A percentile compares a stretch with the other conserved stretches of the same genome.
Conservation (phyloP, 2,329 filamentous ascomycete species). For the Hymenoscyphus repandus region DNA sequence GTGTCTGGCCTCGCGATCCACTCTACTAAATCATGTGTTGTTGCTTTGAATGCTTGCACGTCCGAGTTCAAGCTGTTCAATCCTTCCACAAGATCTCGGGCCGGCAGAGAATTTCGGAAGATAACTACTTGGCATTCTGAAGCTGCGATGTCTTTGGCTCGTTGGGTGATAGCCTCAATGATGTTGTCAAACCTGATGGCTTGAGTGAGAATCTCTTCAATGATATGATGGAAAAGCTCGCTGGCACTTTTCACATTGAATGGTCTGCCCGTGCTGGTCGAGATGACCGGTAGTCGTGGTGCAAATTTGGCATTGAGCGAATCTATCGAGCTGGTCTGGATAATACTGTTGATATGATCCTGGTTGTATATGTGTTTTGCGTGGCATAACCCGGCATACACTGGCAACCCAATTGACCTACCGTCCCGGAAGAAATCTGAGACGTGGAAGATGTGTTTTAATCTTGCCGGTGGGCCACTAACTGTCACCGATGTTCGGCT, state of each 20-base stretch:
- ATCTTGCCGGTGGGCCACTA: constrained; percentile 17
- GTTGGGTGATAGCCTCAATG: constrained; percentile 22
- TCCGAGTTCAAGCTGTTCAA: constrained; percentile 15
- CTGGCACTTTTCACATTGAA: constrained; percentile 24
- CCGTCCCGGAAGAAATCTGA: constrained; percentile 30
- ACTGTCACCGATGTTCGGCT: constrained; percentile 12
- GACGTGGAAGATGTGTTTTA: constrained; percentile 29
- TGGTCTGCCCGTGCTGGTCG: constrained; percentile 29
- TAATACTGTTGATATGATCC: constrained; percentile 27
- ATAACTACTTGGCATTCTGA: constrained; percentile 21
- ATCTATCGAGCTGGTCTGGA: constrained; percentile 16
- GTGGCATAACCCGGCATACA: constrained; percentile 38
- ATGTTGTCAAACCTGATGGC: constrained; percentile 30
- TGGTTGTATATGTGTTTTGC: constrained; percentile 36
- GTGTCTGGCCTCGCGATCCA: constrained; percentile 16
- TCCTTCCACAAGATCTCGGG: constrained; percentile 25
- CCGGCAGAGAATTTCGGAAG: constrained; percentile 28
- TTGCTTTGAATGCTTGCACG: not conserved
- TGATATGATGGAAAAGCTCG: constrained; percentile 25
- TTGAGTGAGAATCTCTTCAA: constrained; percentile 30
- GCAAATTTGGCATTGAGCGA: constrained; percentile 6
- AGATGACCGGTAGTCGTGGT: constrained; percentile 30
- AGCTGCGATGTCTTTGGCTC: constrained; percentile 10
- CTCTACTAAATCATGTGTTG: constrained; percentile 16
- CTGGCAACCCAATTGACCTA: constrained; percentile 31